Percentiles rank a stretch among this genome's conserved stretches.
phyloP scores from a whole-genome alignment of 1,139 yeast genomes.

The Taphrina populina region DNA sequence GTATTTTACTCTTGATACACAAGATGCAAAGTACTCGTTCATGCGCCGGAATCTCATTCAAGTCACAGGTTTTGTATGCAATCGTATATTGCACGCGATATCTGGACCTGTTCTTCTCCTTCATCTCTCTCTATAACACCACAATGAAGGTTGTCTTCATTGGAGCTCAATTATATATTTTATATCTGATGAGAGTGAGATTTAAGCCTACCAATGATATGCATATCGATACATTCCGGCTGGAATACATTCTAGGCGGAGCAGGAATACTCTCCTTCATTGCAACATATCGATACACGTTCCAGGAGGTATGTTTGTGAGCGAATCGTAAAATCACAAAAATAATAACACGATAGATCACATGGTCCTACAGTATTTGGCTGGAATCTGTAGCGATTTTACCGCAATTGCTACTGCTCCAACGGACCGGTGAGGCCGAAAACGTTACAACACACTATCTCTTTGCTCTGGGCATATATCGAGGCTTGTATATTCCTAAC shows the following conservation, averaged over 20 bases:
- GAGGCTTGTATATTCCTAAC: conserved; percentile 86
- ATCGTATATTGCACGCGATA: conserved; percentile 79
- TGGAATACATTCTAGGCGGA: conserved; percentile 67
- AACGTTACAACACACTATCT: conserved; percentile 86
- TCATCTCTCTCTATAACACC: conserved; percentile 69
- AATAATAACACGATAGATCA: conserved; percentile 31
- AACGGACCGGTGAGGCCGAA: conserved; percentile 85
- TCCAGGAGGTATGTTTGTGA: conserved; percentile 51
- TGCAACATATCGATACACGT: conserved; percentile 63
- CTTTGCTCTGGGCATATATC: conserved; percentile 84
- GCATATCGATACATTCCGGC: conserved; percentile 74
- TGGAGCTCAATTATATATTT: conserved; percentile 69
- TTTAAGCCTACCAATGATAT: conserved; percentile 56
- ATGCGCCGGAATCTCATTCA: conserved; percentile 79
- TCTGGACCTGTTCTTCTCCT: conserved; percentile 50
- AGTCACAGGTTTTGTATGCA: conserved; percentile 79
- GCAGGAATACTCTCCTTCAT: conserved; percentile 60
- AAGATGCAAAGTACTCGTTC: conserved; percentile 67
- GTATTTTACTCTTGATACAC: conserved; percentile 71
- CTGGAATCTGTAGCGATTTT: conserved; percentile 86
- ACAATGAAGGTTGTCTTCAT: conserved; percentile 80
- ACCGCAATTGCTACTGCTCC: conserved; percentile 88
- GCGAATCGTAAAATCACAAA: conserved; percentile 9
- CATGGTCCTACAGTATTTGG: conserved; percentile 81
- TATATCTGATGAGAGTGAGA: conserved; percentile 66